Base-by-base conservation (phyloP, 208 protist genomes). In the Willaertia magna region DNA sequence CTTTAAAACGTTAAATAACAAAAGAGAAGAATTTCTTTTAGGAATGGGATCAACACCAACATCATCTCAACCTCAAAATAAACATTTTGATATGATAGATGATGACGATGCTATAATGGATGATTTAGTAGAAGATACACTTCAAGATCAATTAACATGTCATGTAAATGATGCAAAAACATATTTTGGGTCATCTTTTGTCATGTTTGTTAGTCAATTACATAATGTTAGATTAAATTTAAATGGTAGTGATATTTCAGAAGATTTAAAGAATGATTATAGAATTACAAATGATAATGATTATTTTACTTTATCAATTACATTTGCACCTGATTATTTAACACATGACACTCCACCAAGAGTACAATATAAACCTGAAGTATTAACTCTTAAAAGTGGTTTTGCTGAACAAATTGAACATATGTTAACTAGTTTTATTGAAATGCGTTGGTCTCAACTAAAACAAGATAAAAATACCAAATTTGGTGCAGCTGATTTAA, bases 311-410 rank as follows among this genome's bases (percentile, higher is more conserved):
- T 34, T 83, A n/a, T 51, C 46, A 4, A 52, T 83, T n/a, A 40
- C 40, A 40, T 83, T 83, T 55, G 78, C 78, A 30, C 78, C 78
- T 34, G 78, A 83, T 22, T 83, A 83, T 42, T 26, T 55, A 18
- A 14, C 40, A 20, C 11, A 51, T n/a, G 6, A 40, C 4, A 52
- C 4, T 14, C 4, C 34, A 43, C 78, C 78, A 55, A 39, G 22
- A 55, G 78, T 83, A 20, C 26, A 42, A n/a, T 55, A 42, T 14
- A 48, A 83, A 55, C 26, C 18, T 1, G 78, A 83, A 26, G 4
- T 83, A 1, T 30, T n/a, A 18, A 4, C n/a, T 6, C 2, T 48
- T 34, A 48, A 42, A 26, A 51, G 46, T 43, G 78, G 46, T 12
- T 83, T 83, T 83, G 46, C 34, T 43, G n/a, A 83, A 39, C 78